These are phyloP conservation scores for Penicillium dipodomyicola DNA, from an alignment of 495 filamentous ascomycete species.

Conservation along the genomic window DNA sequence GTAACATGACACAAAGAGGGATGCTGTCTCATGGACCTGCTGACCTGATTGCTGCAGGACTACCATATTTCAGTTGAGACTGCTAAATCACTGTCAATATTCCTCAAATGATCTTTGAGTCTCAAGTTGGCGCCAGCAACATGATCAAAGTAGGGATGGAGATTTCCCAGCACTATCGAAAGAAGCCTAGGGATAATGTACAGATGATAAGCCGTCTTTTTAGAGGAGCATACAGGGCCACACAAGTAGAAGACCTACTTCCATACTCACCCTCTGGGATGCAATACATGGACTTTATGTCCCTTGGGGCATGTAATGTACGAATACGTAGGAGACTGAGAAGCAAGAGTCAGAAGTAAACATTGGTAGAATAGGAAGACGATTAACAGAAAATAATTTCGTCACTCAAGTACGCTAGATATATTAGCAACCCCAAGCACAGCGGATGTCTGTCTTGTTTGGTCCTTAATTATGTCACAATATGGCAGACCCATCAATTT, in stretches of 20 bases:
- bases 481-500: slow-evolving; percentile 10
- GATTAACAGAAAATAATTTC: background rate
- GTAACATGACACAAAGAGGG: background rate
- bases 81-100: background rate
- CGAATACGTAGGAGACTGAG: background rate
- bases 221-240: background rate
- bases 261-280: background rate
- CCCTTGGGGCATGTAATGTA: background rate
- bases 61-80: background rate
- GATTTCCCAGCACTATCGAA: background rate
- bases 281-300: background rate
- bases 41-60: background rate
- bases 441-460: slow-evolving; percentile 8
- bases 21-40: background rate
- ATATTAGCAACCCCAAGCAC: background rate
- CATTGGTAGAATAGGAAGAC: background rate
- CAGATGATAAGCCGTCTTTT: background rate
- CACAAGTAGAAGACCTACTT: background rate
- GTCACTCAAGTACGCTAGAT: slow-evolving; percentile 1
- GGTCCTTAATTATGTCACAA: slow-evolving; percentile 8
- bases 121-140: background rate
- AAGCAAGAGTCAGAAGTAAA: background rate
- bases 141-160: background rate
- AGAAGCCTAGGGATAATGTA: background rate
- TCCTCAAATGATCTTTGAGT: background rate